A percentile compares a stretch with the other conserved stretches of the same genome.
phyloP scores from a whole-genome alignment of 2,329 filamentous ascomycete genomes.

The Lasiodiplodia citricola region DNA sequence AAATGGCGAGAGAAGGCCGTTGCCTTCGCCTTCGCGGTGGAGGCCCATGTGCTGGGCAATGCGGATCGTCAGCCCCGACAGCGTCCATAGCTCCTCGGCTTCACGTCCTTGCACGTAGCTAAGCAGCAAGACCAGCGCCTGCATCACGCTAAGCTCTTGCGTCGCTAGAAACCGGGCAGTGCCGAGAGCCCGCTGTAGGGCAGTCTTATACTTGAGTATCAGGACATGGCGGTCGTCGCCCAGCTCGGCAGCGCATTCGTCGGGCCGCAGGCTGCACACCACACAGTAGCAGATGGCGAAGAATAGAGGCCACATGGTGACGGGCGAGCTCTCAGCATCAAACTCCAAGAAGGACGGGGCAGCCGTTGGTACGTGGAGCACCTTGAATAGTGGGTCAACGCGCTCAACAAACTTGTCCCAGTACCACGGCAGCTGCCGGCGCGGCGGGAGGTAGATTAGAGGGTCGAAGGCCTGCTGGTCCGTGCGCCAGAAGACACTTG shows the following conservation, averaged over 20 bases:
- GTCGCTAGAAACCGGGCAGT: neutral
- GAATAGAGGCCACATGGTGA: neutral
- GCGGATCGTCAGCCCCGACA: neutral
- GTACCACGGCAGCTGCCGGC: neutral
- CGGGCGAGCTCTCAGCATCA: neutral
- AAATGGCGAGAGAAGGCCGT: neutral
- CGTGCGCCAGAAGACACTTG: neutral
- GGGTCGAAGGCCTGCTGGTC: neutral
- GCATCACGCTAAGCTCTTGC: neutral
- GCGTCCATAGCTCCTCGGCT: neutral
- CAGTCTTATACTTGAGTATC: neutral
- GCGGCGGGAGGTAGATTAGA: neutral
- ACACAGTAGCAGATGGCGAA: constrained; percentile 2
- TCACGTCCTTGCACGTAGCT: neutral
- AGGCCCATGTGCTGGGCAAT: constrained; percentile 4
- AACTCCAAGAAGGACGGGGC: neutral
- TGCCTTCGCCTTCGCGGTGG: neutral
- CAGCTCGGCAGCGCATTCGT: neutral
- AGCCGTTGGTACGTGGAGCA: neutral
- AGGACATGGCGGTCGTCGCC: neutral
- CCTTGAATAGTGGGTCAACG: neutral
- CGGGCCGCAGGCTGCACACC: neutral
- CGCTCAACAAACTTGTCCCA: constrained; percentile 1
- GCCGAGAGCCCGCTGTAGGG: neutral
- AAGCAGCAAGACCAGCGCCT: neutral